These are phyloP conservation scores for Zoysia matrella DNA, from an alignment of 202 grass and related monocot genomes.

Conservation along the genomic window DNA sequence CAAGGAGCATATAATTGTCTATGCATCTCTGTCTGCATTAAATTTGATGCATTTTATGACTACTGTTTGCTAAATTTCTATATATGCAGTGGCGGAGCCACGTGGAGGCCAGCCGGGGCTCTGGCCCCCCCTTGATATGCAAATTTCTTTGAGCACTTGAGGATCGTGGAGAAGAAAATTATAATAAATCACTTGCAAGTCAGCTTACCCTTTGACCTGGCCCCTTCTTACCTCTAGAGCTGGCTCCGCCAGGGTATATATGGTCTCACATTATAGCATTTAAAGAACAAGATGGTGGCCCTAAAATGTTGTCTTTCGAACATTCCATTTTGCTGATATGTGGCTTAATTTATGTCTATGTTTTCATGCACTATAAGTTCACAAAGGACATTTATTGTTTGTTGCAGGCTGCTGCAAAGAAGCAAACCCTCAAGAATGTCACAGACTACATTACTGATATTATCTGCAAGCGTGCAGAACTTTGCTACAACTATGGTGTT, in stretches of 20 bases:
- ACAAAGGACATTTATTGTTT: background rate
- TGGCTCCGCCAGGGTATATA: background rate
- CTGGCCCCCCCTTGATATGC: no score
- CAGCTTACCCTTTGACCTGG: no score
- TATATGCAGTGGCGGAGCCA: background rate
- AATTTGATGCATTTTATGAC: conserved; percentile 2
- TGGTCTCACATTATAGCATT: background rate
- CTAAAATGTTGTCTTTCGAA: conserved; percentile 3
- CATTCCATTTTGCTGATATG: background rate
- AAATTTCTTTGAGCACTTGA: no score
- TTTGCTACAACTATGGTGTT: conserved; percentile 97
- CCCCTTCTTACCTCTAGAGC: no score
- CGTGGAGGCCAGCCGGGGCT: no score
- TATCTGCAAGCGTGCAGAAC: conserved; percentile 85
- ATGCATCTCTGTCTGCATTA: background rate
- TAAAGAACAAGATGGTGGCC: background rate
- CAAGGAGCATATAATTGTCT: background rate
- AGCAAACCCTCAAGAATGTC: conserved; percentile 90
- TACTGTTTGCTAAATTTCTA: background rate
- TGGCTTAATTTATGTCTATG: background rate
- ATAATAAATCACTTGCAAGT: no score
- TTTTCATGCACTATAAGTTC: conserved; percentile 6
- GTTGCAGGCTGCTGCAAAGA: conserved; percentile 79
- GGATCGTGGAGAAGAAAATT: no score
- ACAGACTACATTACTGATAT: conserved; percentile 93